Evolutionary conservation across 768 basidiomycete species (phyloP).

Genomic region (Tephrocybe sp.): DNA sequence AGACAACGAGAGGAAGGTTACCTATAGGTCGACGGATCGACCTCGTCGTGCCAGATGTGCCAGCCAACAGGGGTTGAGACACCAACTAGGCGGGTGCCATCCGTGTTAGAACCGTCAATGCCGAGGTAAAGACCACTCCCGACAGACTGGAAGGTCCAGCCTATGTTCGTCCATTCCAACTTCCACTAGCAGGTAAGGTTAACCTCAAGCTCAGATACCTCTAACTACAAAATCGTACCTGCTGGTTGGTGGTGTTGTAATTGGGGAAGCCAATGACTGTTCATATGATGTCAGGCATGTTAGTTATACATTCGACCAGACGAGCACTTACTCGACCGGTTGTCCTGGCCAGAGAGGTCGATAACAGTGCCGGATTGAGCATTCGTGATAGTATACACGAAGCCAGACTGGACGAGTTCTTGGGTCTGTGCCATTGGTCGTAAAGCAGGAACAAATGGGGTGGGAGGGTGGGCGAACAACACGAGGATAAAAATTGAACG

Average conservation of each 20-base stretch:
- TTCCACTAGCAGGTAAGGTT: constrained; percentile 39
- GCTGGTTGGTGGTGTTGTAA: constrained; percentile 47
- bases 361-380: constrained; percentile 48
- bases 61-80: constrained; percentile 35
- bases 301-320: neutral
- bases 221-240: constrained; percentile 27
- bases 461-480: neutral
- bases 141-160: constrained; percentile 43
- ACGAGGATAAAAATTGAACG: neutral
- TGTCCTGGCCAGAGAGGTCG: constrained; percentile 55
- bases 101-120: constrained; percentile 28
- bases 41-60: constrained; percentile 47
- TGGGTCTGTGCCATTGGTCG: constrained; percentile 13
- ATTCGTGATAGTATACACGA: constrained; percentile 47
- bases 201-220: neutral
- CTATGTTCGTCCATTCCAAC: constrained; percentile 34
- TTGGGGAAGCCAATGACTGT: constrained; percentile 37
- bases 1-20: neutral
- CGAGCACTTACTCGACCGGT: constrained; percentile 39
- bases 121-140: constrained; percentile 40
- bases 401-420: constrained; percentile 26
- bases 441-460: neutral
- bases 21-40: constrained; percentile 22
- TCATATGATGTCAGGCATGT: neutral
- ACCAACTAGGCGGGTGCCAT: constrained; percentile 42